These are phyloP conservation scores for Casuarina cunninghamiana DNA, from an alignment of 306 rosid genomes.

Conservation along the genomic window DNA sequence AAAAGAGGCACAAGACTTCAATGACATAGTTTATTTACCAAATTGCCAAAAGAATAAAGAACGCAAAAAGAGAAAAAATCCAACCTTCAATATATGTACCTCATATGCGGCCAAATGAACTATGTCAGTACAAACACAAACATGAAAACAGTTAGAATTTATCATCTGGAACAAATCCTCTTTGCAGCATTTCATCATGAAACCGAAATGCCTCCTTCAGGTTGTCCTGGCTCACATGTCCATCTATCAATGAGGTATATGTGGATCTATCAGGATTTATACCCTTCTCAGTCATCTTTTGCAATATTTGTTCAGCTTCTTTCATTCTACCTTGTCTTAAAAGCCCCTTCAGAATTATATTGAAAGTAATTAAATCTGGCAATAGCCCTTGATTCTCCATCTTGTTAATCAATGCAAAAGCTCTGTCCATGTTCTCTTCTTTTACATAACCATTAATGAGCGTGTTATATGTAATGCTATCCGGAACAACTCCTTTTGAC, in stretches of 20 bases:
- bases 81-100: constrained; percentile 27
- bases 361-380: constrained; percentile 70
- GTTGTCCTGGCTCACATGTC: constrained; percentile 78
- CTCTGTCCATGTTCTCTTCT: constrained; percentile 70
- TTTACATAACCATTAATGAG: constrained; percentile 69
- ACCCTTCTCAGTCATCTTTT: constrained; percentile 75
- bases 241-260: constrained; percentile 74
- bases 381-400: constrained; percentile 73
- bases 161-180: constrained; percentile 91
- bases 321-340: constrained; percentile 74
- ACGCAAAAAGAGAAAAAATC: constrained; percentile 15
- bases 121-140: constrained; percentile 14
- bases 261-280: constrained; percentile 76
- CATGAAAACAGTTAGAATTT: constrained; percentile 44
- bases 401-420: constrained; percentile 51
- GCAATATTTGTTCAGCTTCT: constrained; percentile 71
- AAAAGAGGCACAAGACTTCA: constrained; percentile 13
- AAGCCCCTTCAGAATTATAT: constrained; percentile 67
- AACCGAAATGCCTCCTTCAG: constrained; percentile 79
- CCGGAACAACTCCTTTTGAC: constrained; percentile 66
- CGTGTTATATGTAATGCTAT: constrained; percentile 77
- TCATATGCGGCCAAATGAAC: constrained; percentile 21
- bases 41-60: constrained; percentile 10
- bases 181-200: constrained; percentile 91
- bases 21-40: constrained; percentile 4